Evolutionary conservation across 805 yeast genomes (phyloP), one percentile per base, ranked within the genome.

Genomic region (Metschnikowia borealis): DNA sequence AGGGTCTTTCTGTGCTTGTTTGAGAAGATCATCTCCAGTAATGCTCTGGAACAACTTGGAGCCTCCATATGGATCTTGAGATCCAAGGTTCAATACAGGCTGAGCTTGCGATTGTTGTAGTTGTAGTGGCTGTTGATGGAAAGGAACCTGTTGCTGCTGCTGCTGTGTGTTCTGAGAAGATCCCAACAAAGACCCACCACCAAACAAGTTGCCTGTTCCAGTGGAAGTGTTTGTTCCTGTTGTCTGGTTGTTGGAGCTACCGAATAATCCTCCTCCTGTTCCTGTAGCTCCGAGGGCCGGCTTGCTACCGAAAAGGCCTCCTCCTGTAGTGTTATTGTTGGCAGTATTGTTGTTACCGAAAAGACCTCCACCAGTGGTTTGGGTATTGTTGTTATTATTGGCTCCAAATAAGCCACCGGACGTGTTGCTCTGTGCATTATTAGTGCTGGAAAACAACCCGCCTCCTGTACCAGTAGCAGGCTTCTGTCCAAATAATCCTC

Each of bases 31-130:
- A 8, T 64, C 54, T 3, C 68, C 70, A 2, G 70, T 64, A 41
- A 75, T 65, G 47, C 75, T 70, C 49, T 68, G 73, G 56, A 87
- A 89, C 47, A 91, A 71, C 5, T 90, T 87, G 58, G 84, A 84
- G 44, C 81, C 77, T 1, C 96, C 96, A 63, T 88, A 91, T 40
- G 97, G 96, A 62, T 85, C 69, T 48, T 65, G 69, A 2, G 71
- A 58, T 43, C 57, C 63, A 47, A 71, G 64, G 51, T 62, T 70
- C 26, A 51, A 49, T 14, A 42, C 45, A 4, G 45, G 37, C 23
- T 33, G 45, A 20, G 35, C 29, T 38, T 23, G 49, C 18, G 31
- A 42, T 11, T 35, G 53, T 17, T 48, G 53, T 34, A 66, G 56
- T 43, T 59, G 68, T 35, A 54, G 64, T 43, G 48, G 59, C 17